Conservation (phyloP, 139 green algal species). For the Micromonas pusilla region DNA sequence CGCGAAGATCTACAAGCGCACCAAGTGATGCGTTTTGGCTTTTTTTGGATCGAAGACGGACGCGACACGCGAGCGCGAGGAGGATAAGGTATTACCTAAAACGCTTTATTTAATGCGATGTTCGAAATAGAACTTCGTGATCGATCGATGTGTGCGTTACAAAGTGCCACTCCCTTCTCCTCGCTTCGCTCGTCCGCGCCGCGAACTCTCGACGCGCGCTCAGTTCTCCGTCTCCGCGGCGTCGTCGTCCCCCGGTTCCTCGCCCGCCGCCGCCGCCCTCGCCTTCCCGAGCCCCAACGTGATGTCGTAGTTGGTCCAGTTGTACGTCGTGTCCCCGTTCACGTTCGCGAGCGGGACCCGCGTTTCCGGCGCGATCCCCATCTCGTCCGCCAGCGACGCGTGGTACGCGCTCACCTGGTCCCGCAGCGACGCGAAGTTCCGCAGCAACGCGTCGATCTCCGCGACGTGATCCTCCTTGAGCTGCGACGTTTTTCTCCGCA, state of each 20-base stretch:
- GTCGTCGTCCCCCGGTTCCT: background rate
- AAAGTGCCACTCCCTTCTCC: too few species aligned
- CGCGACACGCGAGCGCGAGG: too few species aligned
- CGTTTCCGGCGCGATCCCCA: background rate
- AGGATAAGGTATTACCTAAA: too few species aligned
- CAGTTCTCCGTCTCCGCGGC: background rate
- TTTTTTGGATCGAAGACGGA: background rate
- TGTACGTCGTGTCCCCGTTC: background rate
- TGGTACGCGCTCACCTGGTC: constrained; percentile 13
- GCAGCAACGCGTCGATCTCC: constrained; percentile 4
- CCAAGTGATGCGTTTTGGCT: constrained; percentile 74
- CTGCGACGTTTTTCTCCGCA: background rate
- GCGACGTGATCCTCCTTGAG: constrained; percentile 1
- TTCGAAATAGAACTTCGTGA: too few species aligned
- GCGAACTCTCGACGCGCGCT: background rate
- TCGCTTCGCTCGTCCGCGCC: background rate
- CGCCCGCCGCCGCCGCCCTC: background rate
- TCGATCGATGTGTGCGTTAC: too few species aligned
- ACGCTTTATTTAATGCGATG: too few species aligned
- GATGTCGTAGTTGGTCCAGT: background rate
- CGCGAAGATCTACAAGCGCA: constrained; percentile 93
- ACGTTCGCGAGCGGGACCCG: background rate
- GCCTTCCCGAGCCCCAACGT: background rate
- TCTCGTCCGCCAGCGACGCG: background rate
- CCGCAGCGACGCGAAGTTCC: background rate